Conservation (phyloP, 352 stramenopile species). For the Stramenopiles sp. region DNA sequence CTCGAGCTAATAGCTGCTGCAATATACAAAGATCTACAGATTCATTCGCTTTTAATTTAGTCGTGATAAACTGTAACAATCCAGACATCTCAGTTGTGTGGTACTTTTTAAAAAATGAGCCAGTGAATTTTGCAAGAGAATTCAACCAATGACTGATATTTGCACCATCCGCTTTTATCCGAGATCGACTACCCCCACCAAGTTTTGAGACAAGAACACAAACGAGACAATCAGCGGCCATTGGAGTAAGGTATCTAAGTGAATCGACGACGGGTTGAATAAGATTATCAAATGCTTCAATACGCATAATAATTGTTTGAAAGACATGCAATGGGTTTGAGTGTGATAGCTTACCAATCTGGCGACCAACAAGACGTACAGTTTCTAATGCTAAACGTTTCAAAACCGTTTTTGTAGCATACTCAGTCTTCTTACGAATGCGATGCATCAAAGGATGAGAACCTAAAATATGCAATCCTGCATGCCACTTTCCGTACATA, state of each 20-base stretch:
- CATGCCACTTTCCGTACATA: too few relatives aligned
- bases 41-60: constrained; percentile 6
- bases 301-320: constrained; percentile 1
- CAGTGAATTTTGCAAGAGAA: constrained; percentile 3
- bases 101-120: not conserved
- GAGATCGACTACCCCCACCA: not conserved
- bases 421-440: too few relatives aligned
- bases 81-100: not conserved
- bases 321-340: constrained; percentile 4
- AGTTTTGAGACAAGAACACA: not conserved
- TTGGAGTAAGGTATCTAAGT: not conserved
- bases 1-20: constrained; percentile 3
- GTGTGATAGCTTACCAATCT: constrained; percentile 5
- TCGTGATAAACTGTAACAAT: not conserved
- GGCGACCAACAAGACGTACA: not conserved
- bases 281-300: constrained; percentile 5
- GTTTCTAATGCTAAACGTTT: constrained; percentile 7
- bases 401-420: not conserved
- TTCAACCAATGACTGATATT: not conserved
- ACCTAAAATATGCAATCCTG: too few relatives aligned
- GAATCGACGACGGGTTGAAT: not conserved
- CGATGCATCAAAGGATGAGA: too few relatives aligned
- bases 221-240: not conserved
- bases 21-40: not conserved
- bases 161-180: not conserved